Conservation (phyloP, 1,139 yeast species). For the Waltiozyma sp. region DNA sequence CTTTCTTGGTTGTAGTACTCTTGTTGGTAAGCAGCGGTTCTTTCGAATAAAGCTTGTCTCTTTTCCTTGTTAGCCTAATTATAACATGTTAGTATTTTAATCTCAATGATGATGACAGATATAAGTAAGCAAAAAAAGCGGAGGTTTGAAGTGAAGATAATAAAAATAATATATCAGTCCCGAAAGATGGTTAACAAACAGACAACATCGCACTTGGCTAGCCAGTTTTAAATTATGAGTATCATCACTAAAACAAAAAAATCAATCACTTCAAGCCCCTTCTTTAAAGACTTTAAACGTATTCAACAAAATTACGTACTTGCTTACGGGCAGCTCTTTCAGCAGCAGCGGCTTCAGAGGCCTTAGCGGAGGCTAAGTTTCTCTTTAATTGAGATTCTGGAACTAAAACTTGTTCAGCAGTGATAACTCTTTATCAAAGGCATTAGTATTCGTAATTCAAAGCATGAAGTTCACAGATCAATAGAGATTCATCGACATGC, state of each 20-base stretch:
- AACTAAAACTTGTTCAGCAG: constrained; percentile 30
- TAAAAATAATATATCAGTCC: constrained; percentile 54
- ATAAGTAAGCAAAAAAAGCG: neutral
- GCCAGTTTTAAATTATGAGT: constrained; percentile 52
- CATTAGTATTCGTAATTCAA: constrained; percentile 7
- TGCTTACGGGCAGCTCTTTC: constrained; percentile 78
- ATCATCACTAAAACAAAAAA: constrained; percentile 48
- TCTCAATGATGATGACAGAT: neutral
- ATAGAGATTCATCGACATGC: constrained; percentile 17
- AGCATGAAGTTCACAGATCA: neutral
- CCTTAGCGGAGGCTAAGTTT: constrained; percentile 84
- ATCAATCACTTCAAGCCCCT: neutral
- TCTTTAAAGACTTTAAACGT: constrained; percentile 2
- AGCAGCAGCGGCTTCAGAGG: constrained; percentile 79
- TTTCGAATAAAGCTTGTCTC: constrained; percentile 91
- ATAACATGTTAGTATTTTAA: constrained; percentile 14
- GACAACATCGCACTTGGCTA: constrained; percentile 87
- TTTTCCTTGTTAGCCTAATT: constrained; percentile 71
- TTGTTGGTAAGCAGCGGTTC: constrained; percentile 97
- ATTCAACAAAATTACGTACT: constrained; percentile 42
- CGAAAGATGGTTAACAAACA: constrained; percentile 98
- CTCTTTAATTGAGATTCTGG: constrained; percentile 97
- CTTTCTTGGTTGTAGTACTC: constrained; percentile 96
- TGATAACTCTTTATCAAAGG: constrained; percentile 17
- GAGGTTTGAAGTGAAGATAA: neutral